Percentiles rank a stretch among this genome's conserved stretches.
Evolutionary conservation across 805 yeast genomes (phyloP).

Genomic region (Wickerhamiella hasegawae): DNA sequence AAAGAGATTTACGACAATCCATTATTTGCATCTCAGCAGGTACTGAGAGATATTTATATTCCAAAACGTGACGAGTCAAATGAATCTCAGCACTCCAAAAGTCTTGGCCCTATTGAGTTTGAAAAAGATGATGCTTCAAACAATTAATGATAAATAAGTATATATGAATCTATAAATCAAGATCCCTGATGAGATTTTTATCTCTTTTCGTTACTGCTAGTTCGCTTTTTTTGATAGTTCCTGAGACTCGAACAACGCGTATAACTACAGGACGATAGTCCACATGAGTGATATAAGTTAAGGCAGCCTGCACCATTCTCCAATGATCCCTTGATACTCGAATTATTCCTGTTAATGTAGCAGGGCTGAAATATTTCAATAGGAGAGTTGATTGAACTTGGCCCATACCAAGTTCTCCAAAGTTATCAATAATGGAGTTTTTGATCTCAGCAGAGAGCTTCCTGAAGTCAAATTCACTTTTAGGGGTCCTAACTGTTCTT

Average conservation of each 20-base stretch:
- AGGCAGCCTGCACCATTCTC: constrained; percentile 48
- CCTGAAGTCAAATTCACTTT: constrained; percentile 29
- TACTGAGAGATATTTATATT: constrained; percentile 34
- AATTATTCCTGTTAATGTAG: constrained; percentile 71
- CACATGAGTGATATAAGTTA: constrained; percentile 30
- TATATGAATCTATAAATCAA: not conserved
- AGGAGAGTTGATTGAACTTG: constrained; percentile 40
- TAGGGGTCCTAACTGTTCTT: constrained; percentile 3
- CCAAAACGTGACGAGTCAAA: constrained; percentile 21
- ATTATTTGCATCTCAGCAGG: constrained; percentile 37
- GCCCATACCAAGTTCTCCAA: constrained; percentile 71
- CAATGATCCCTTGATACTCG: constrained; percentile 55
- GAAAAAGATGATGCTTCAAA: constrained; percentile 21
- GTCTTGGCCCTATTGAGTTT: constrained; percentile 31
- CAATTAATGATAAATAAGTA: not conserved
- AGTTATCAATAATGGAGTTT: constrained; percentile 39
- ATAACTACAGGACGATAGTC: constrained; percentile 36
- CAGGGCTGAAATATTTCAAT: constrained; percentile 63
- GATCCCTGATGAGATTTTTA: not conserved
- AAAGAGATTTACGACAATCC: constrained; percentile 41
- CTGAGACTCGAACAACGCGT: constrained; percentile 57
- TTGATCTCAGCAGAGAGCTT: constrained; percentile 38
- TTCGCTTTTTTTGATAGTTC: constrained; percentile 77
- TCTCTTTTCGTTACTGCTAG: constrained; percentile 35
- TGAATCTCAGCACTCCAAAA: not conserved